Evolutionary conservation across 2,329 filamentous ascomycete species (phyloP).

Genomic region (Colletotrichum cereale): DNA sequence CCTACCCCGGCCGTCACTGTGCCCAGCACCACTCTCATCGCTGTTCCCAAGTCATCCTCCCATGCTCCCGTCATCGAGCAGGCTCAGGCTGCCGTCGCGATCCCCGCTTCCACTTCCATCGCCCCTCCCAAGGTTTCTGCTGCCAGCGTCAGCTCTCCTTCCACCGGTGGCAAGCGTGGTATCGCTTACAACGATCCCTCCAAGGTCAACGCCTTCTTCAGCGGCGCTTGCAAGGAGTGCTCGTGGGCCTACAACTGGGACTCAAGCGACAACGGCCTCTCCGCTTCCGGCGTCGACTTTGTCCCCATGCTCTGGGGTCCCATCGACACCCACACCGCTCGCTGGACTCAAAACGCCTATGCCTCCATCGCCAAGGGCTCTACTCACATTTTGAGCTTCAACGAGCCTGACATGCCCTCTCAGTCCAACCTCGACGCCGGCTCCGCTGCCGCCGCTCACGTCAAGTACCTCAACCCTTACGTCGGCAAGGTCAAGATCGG

Average conservation of each 20-base stretch:
- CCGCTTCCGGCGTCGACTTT: constrained; percentile 63
- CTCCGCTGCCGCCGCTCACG: constrained; percentile 65
- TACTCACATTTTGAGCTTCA: constrained; percentile 74
- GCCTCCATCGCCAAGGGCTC: constrained; percentile 66
- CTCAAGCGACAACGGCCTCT: constrained; percentile 56
- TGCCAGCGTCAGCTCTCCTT: constrained; percentile 37
- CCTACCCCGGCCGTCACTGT: constrained; percentile 23
- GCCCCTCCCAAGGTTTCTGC: constrained; percentile 43
- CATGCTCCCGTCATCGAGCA: constrained; percentile 28
- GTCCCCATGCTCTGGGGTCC: constrained; percentile 77
- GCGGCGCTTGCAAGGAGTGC: constrained; percentile 55
- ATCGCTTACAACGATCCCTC: constrained; percentile 73
- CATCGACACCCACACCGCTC: constrained; percentile 54
- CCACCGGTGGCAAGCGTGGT: constrained; percentile 69
- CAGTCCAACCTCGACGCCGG: constrained; percentile 71
- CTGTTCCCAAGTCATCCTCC: constrained; percentile 29
- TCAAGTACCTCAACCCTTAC: constrained; percentile 67
- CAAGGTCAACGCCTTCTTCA: constrained; percentile 65
- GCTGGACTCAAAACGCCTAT: constrained; percentile 65
- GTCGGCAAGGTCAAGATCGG: constrained; percentile 66
- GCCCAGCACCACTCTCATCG: constrained; percentile 42
- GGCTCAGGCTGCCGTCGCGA: constrained; percentile 22
- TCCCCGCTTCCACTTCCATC: constrained; percentile 39
- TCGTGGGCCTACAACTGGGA: constrained; percentile 80
- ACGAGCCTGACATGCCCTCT: constrained; percentile 74